Percentiles rank a stretch among this genome's conserved stretches.
These are phyloP conservation scores for Asclepias syriaca DNA, from an alignment of 257 asterid species.

Conservation along the genomic window DNA sequence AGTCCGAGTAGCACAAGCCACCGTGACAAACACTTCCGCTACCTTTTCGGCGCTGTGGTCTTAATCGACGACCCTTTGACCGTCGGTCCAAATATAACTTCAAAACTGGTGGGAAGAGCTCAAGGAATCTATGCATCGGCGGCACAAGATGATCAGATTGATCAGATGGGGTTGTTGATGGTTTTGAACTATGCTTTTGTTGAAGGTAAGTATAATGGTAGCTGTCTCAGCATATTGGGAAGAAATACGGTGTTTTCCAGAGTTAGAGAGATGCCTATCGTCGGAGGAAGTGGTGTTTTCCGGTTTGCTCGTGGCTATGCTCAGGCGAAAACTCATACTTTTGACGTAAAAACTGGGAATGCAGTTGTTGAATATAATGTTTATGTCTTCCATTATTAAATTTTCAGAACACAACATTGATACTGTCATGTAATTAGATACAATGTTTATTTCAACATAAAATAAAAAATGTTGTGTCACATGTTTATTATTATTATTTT, in stretches of 20 bases:
- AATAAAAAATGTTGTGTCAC: too few relatives aligned
- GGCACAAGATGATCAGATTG: neutral
- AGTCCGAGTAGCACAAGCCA: conserved; percentile 20
- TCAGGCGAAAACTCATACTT: too few relatives aligned
- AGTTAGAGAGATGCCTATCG: conserved; percentile 18
- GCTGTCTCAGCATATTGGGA: conserved; percentile 6
- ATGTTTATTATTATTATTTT: too few relatives aligned
- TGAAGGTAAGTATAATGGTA: conserved; percentile 13
- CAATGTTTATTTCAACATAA: too few relatives aligned
- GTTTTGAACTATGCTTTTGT: conserved; percentile 15
- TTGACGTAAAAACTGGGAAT: too few relatives aligned
- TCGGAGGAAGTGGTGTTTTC: conserved; percentile 19
- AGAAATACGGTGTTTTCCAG: neutral
- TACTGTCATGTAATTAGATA: too few relatives aligned
- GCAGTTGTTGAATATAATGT: too few relatives aligned
- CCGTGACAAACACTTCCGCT: conserved; percentile 21
- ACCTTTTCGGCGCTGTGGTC: conserved; percentile 23
- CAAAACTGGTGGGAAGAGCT: conserved; percentile 36
- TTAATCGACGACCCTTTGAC: conserved; percentile 38
- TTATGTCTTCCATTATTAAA: too few relatives aligned
- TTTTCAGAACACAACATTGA: too few relatives aligned
- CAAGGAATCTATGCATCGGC: conserved; percentile 37
- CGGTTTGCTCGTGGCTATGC: conserved; percentile 4
- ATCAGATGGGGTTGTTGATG: conserved; percentile 10
- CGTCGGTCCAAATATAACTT: neutral